Percentiles rank a stretch among this genome's conserved stretches.
These are phyloP conservation scores for Penicillium concentricum DNA, from an alignment of 2,329 filamentous ascomycete genomes.

Conservation along the genomic window DNA sequence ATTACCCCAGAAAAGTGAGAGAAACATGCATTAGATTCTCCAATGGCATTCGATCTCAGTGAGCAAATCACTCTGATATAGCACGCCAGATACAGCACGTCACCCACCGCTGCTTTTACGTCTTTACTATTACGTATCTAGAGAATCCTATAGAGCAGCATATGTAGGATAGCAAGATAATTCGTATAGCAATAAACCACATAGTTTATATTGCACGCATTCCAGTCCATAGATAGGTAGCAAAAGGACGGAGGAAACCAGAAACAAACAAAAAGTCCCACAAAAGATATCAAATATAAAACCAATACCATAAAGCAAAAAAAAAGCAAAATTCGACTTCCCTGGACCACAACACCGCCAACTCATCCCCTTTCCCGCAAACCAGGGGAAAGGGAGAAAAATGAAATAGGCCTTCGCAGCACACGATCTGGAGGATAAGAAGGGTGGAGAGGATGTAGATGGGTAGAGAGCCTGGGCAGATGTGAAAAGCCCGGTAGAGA, in stretches of 20 bases:
- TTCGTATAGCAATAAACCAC: not conserved
- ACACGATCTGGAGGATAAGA: not conserved
- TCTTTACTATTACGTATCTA: not conserved
- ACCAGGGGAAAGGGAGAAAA: not conserved
- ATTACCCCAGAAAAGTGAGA: constrained; percentile 5
- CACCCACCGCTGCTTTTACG: not conserved
- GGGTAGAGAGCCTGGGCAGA: not conserved
- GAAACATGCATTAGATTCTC: not conserved
- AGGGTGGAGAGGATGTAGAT: not conserved
- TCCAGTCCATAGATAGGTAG: not conserved
- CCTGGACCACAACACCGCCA: constrained; percentile 7
- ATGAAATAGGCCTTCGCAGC: constrained; percentile 4
- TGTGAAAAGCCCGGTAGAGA: not conserved
- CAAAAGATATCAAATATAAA: not conserved
- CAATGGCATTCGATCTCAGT: not conserved
- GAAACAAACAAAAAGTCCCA: not conserved
- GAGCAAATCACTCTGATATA: constrained; percentile 1
- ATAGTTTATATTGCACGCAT: not conserved
- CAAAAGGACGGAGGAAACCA: not conserved
- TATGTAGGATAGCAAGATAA: not conserved
- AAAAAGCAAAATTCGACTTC: not conserved
- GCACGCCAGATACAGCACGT: constrained; percentile 3
- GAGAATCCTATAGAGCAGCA: not conserved
- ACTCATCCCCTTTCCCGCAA: not conserved
- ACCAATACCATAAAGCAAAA: not conserved